phyloP scores from a whole-genome alignment of 352 stramenopile genomes.

The Globisporangium uncinulatum region DNA sequence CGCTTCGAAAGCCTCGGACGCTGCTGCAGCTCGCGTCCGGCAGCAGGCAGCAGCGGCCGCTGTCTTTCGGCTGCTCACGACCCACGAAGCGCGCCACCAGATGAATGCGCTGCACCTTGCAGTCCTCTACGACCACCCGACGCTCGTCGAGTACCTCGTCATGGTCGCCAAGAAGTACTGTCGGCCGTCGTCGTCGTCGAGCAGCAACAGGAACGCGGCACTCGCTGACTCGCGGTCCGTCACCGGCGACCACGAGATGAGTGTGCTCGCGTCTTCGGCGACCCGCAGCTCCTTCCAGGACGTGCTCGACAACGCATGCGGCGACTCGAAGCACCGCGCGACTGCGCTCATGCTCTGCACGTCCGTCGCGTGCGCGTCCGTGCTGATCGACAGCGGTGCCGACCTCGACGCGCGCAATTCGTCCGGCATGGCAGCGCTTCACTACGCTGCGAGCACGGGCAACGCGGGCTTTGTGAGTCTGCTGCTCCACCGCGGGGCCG shows the following conservation, averaged over 20 bases:
- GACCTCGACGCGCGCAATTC: slow-evolving; percentile 50
- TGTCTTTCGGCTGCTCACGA: slow-evolving; percentile 52
- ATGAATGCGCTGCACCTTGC: slow-evolving; percentile 74
- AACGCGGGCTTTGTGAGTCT: slow-evolving; percentile 72
- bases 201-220: background rate
- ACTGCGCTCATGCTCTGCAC: slow-evolving; percentile 74
- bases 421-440: slow-evolving; percentile 74
- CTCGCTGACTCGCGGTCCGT: background rate
- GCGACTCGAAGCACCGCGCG: slow-evolving; percentile 61
- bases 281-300: slow-evolving; percentile 19
- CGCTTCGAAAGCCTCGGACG: background rate
- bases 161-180: slow-evolving; percentile 42
- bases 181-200: slow-evolving; percentile 12
- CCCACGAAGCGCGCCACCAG: slow-evolving; percentile 57
- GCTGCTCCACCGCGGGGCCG: slow-evolving; percentile 45
- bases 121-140: slow-evolving; percentile 70
- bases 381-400: slow-evolving; percentile 55
- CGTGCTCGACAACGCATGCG: slow-evolving; percentile 48
- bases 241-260: slow-evolving; percentile 11
- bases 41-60: slow-evolving; percentile 11
- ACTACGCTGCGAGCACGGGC: slow-evolving; percentile 75
- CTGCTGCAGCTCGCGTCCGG: background rate
- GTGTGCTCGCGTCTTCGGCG: background rate
- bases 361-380: slow-evolving; percentile 51
- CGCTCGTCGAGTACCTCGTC: slow-evolving; percentile 53